phyloP scores from a whole-genome alignment of 2,329 filamentous ascomycete species.

The Pseudogymnoascus sp. region DNA sequence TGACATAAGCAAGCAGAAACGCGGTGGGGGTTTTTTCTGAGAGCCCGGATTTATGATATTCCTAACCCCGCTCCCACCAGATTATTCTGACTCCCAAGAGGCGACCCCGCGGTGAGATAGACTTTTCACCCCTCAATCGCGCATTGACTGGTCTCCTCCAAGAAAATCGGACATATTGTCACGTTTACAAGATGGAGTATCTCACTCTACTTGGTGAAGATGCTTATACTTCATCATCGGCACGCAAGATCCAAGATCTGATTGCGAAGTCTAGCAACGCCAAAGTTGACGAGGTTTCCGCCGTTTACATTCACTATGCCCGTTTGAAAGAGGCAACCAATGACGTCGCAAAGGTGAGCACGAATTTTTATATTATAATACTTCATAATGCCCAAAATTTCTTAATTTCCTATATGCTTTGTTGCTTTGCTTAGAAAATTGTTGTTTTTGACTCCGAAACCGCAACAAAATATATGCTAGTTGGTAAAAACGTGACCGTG shows the following conservation, averaged over 20 bases:
- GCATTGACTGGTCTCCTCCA: slow-evolving; percentile 7
- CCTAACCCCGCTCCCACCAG: background rate
- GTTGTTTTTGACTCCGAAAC: slow-evolving; percentile 5
- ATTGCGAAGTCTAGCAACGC: slow-evolving; percentile 14
- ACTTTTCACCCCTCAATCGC: slow-evolving; percentile 9
- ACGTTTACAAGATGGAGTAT: slow-evolving; percentile 22
- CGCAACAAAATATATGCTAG: background rate
- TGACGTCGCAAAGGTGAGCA: slow-evolving; percentile 14
- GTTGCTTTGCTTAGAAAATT: slow-evolving; percentile 1
- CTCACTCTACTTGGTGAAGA: slow-evolving; percentile 23
- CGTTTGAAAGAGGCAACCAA: slow-evolving; percentile 19
- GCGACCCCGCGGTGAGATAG: slow-evolving; percentile 10
- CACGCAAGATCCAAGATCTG: slow-evolving; percentile 21
- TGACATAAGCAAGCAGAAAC: background rate
- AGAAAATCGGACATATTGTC: slow-evolving; percentile 9
- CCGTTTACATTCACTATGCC: slow-evolving; percentile 26
- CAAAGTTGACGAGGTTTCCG: slow-evolving; percentile 22
- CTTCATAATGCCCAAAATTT: background rate
- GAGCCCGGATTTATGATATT: background rate
- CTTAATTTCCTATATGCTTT: background rate
- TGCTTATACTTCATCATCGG: slow-evolving; percentile 25
- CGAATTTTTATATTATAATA: slow-evolving; percentile 1
- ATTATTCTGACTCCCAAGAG: slow-evolving; percentile 10
- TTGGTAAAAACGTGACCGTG: background rate
- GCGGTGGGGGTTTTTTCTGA: background rate